Evolutionary conservation across 495 filamentous ascomycete species (phyloP).

Genomic region (Penicillium herquei): DNA sequence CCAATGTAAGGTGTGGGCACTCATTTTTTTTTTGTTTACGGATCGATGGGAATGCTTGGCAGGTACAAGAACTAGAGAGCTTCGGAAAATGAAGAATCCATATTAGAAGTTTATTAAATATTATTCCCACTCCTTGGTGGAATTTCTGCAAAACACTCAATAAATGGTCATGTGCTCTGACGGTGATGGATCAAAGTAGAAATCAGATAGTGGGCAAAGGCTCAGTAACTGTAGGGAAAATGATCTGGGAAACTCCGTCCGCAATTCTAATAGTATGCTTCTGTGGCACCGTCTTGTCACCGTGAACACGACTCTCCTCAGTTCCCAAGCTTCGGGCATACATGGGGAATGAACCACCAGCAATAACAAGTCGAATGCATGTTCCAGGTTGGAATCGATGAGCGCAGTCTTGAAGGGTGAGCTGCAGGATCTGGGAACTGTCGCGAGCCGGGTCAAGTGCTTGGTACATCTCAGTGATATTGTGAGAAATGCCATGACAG

Average conservation of each 20-base stretch:
- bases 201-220: background rate
- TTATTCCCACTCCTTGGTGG: too few relatives aligned
- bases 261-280: slow-evolving; percentile 17
- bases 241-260: slow-evolving; percentile 14
- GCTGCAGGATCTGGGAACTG: slow-evolving; percentile 3
- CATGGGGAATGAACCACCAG: slow-evolving; percentile 20
- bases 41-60: too few relatives aligned
- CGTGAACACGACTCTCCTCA: slow-evolving; percentile 13
- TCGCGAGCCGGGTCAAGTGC: slow-evolving; percentile 18
- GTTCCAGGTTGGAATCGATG: slow-evolving; percentile 15
- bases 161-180: background rate
- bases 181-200: background rate
- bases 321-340: slow-evolving; percentile 23
- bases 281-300: slow-evolving; percentile 13
- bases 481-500: slow-evolving; percentile 22
- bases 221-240: slow-evolving; percentile 2
- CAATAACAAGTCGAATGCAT: slow-evolving; percentile 14
- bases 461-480: slow-evolving; percentile 21
- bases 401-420: slow-evolving; percentile 19
- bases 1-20: too few relatives aligned
- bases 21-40: too few relatives aligned
- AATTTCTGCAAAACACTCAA: background rate
- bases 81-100: too few relatives aligned
- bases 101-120: too few relatives aligned
- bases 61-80: too few relatives aligned